A percentile compares a stretch with the other conserved stretches of the same genome.
These are phyloP conservation scores for Saccharomycopsis fibuligera DNA, from an alignment of 805 yeast species.

Conservation along the genomic window DNA sequence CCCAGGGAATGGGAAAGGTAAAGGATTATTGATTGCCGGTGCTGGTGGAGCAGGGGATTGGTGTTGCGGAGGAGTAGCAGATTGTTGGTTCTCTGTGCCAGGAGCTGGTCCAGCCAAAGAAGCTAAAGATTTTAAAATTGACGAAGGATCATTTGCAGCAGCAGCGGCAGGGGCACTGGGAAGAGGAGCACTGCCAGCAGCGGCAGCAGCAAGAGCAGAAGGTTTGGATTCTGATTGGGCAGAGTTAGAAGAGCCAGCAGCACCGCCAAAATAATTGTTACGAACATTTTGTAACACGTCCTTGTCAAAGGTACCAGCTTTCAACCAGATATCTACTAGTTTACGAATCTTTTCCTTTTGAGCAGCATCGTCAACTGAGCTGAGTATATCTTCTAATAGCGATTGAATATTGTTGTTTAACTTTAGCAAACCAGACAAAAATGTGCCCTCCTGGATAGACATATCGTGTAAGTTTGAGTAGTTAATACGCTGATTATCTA, in stretches of 20 bases:
- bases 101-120: conserved; percentile 50
- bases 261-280: conserved; percentile 45
- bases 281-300: conserved; percentile 49
- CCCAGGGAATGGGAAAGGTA: conserved; percentile 15
- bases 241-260: conserved; percentile 24
- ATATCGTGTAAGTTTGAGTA: conserved; percentile 10
- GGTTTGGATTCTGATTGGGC: conserved; percentile 40
- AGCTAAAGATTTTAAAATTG: conserved; percentile 65
- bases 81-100: too few species aligned
- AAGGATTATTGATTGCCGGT: too few species aligned
- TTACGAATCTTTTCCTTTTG: conserved; percentile 72
- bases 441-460: conserved; percentile 13
- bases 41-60: too few species aligned
- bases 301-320: conserved; percentile 68
- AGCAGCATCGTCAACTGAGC: conserved; percentile 25
- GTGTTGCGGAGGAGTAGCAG: too few species aligned
- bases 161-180: too few species aligned
- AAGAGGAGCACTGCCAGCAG: too few species aligned
- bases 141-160: conserved; percentile 46
- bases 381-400: conserved; percentile 6
- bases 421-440: conserved; percentile 9
- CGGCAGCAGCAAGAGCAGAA: conserved; percentile 27
- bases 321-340: conserved; percentile 88
- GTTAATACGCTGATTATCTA: conserved; percentile 36
- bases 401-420: conserved; percentile 9